These are phyloP conservation scores for Lachnellula occidentalis DNA, from an alignment of 2,329 filamentous ascomycete species.

Conservation along the genomic window DNA sequence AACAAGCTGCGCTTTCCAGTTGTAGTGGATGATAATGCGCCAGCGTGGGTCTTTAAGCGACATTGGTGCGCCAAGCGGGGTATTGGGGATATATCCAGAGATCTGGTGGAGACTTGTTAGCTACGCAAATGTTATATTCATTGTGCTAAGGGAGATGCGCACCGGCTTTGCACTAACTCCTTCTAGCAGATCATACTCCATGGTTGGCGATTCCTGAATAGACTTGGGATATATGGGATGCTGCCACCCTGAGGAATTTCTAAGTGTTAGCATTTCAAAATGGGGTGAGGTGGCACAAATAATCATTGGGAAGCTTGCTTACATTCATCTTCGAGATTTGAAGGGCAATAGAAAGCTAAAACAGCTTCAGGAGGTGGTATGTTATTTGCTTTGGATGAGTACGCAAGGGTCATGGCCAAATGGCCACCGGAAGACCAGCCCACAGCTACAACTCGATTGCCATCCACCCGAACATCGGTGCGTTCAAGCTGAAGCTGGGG, in stretches of 20 bases:
- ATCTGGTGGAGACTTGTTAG: neutral
- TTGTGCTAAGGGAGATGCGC: neutral
- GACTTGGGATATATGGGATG: slow-evolving; percentile 5
- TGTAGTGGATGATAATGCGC: slow-evolving; percentile 38
- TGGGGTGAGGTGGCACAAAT: neutral
- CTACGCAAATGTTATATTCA: neutral
- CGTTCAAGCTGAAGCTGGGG: slow-evolving; percentile 21
- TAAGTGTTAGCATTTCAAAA: slow-evolving; percentile 2
- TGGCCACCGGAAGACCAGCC: slow-evolving; percentile 46
- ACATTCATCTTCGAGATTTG: slow-evolving; percentile 33
- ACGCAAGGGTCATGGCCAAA: slow-evolving; percentile 41
- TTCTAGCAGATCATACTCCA: slow-evolving; percentile 27
- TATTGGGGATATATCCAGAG: neutral
- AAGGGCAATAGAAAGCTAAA: slow-evolving; percentile 41
- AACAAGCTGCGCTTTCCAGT: slow-evolving; percentile 36
- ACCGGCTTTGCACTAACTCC: slow-evolving; percentile 25
- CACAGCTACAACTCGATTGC: slow-evolving; percentile 34
- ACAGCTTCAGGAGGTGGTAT: slow-evolving; percentile 38
- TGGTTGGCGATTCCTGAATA: neutral
- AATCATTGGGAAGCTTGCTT: slow-evolving; percentile 2
- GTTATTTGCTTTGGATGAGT: slow-evolving; percentile 29
- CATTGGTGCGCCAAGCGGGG: slow-evolving; percentile 9
- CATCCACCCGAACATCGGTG: slow-evolving; percentile 20
- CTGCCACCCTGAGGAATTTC: slow-evolving; percentile 17
- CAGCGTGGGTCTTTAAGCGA: slow-evolving; percentile 31